Base-by-base conservation (phyloP, 2,329 filamentous ascomycete genomes). In the Seiridium unicorne region DNA sequence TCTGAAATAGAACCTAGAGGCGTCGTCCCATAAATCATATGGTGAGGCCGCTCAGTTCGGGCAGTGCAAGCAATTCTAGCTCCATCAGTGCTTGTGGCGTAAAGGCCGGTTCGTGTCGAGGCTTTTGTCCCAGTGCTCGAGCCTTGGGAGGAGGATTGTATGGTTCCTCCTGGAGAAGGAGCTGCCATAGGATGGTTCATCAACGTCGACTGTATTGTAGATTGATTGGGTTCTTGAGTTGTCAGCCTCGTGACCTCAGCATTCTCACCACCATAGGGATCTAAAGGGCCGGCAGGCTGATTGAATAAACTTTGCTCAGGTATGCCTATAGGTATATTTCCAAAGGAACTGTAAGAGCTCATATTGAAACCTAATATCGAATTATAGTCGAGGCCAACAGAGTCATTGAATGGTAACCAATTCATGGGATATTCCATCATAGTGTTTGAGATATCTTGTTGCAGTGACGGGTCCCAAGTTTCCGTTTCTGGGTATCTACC, bases 301-400 rank as follows among this genome's bases (percentile, higher is more conserved):
- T 13, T 40, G 9, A 35, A 35, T 7, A 35, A 8, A 35, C 8
- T 5, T n/a, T 32, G 10, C 49, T 35, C 4, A 13, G 36, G 5
- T 3, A n/a, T 7, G 8, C 35, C 49, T n/a, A 35, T 11, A 18
- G 31, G 8, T 8, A n/a, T 3, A 38, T n/a, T 31, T 34, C 8
- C 49, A 51, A 51, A 35, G 4, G 49, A n/a, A 13, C n/a, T 38
- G 18, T 44, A 55, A 3, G 53, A 42, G 9, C 38, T 38, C 4
- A 55, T 55, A 13, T 38, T 38, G 38, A 55, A 42, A 44, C 36
- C 53, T 18, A 55, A 18, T 42, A 55, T 55, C 7, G 53, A 55
- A 10, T 26, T 55, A 13, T 55, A 44, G 32, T 55, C 53, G 6
- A 55, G 35, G n/a, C 38, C 10, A 26, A 55, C 32, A 38, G 11